Percentiles rank a stretch among this genome's conserved stretches.
Conservation (phyloP, 2,329 filamentous ascomycete species). For the Colletotrichum cereale region DNA sequence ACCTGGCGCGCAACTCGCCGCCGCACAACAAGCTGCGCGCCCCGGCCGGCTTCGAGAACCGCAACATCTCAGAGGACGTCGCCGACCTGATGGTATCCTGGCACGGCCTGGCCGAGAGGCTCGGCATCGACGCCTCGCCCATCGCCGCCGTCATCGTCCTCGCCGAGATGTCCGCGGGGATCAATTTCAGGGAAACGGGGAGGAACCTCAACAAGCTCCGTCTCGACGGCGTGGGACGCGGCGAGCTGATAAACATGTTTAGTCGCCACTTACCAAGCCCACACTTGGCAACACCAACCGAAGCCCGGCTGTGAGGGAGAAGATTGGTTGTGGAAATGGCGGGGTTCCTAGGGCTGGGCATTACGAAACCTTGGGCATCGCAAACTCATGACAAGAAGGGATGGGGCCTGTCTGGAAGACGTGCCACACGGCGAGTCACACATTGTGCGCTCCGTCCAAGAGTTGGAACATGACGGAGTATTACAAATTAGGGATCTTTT, state of each 20-base stretch:
- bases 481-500: background rate
- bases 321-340: no score
- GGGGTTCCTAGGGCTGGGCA: no score
- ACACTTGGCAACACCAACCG: background rate
- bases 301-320: conserved; percentile 8
- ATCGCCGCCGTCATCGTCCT: conserved; percentile 26
- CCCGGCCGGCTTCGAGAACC: conserved; percentile 20
- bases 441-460: background rate
- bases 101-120: conserved; percentile 19
- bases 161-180: conserved; percentile 22
- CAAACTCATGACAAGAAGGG: background rate
- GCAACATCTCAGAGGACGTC: conserved; percentile 25
- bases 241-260: conserved; percentile 1
- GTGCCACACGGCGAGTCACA: background rate
- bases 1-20: conserved; percentile 22
- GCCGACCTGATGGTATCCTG: conserved; percentile 20
- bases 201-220: conserved; percentile 19
- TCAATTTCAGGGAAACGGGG: conserved; percentile 9
- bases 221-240: conserved; percentile 1
- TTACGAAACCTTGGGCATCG: background rate
- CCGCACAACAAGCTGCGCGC: conserved; percentile 26
- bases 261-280: background rate
- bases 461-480: background rate
- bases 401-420: no score
- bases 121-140: conserved; percentile 25